Evolutionary conservation across 2,329 filamentous ascomycete species (phyloP).

Genomic region (Juglanconis juglandina): DNA sequence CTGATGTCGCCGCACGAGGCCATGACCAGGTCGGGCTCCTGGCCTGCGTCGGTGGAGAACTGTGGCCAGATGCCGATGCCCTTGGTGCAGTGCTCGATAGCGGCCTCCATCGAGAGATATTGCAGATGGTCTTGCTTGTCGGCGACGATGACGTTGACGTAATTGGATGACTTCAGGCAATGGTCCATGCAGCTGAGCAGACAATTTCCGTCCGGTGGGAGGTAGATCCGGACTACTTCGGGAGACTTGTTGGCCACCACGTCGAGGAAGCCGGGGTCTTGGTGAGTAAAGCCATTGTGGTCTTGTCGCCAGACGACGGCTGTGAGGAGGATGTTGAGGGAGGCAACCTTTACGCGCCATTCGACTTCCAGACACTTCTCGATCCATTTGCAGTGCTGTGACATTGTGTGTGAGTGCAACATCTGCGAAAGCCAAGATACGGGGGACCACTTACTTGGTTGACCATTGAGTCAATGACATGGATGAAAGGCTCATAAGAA

Average conservation of each 20-base stretch:
- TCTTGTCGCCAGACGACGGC: conserved; percentile 79
- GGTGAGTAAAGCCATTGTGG: conserved; percentile 80
- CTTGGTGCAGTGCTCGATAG: conserved; percentile 73
- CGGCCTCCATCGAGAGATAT: conserved; percentile 70
- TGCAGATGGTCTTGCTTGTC: conserved; percentile 79
- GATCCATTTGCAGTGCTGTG: conserved; percentile 76
- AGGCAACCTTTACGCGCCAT: conserved; percentile 70
- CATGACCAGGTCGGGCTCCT: conserved; percentile 72
- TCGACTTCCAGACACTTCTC: conserved; percentile 78
- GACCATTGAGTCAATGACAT: conserved; percentile 82
- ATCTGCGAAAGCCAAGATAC: neutral
- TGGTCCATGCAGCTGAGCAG: conserved; percentile 74
- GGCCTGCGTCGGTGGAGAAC: conserved; percentile 67
- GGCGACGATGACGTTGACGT: conserved; percentile 76
- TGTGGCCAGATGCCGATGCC: conserved; percentile 75
- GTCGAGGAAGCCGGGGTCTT: conserved; percentile 77
- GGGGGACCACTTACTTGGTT: conserved; percentile 52
- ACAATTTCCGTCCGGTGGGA: conserved; percentile 76
- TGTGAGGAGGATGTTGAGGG: conserved; percentile 75
- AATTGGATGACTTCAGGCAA: conserved; percentile 69
- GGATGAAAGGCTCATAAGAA: conserved; percentile 79
- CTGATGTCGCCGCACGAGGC: conserved; percentile 72
- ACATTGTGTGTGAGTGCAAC: conserved; percentile 17
- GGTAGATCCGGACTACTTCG: conserved; percentile 75
- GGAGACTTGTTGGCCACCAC: conserved; percentile 77